These are phyloP conservation scores for Cymodocea nodosa DNA, from an alignment of 116 monocot species.

Conservation along the genomic window DNA sequence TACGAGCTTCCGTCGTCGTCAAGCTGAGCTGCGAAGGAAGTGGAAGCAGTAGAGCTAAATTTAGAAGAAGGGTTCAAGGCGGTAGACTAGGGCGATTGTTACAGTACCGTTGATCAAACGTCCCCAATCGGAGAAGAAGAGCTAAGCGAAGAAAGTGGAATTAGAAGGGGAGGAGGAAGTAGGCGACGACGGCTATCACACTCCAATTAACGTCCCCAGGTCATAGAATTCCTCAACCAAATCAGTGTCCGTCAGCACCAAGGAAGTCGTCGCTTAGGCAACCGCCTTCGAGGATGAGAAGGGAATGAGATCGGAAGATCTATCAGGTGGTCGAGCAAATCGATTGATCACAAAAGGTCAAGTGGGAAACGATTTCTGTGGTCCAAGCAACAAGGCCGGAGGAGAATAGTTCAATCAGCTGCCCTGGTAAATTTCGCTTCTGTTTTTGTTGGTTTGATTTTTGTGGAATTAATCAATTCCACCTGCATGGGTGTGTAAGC, in stretches of 20 bases:
- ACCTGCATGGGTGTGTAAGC: background rate
- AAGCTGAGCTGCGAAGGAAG: no score
- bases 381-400: background rate
- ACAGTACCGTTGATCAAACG: background rate
- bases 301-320: background rate
- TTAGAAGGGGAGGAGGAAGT: background rate
- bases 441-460: background rate
- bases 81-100: background rate
- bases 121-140: background rate
- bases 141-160: background rate
- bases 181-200: slow-evolving; percentile 16
- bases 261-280: background rate
- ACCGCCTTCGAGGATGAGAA: background rate
- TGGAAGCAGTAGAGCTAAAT: background rate
- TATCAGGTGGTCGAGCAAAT: background rate
- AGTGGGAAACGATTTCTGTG: background rate
- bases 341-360: background rate
- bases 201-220: slow-evolving; percentile 30
- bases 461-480: slow-evolving; percentile 1
- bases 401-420: background rate
- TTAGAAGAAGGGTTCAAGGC: background rate
- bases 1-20: no score
- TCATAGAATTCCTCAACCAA: slow-evolving; percentile 12
- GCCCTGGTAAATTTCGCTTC: background rate
- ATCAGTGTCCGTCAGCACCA: slow-evolving; percentile 25